Percentiles rank a stretch among this genome's conserved stretches.
Conservation (phyloP, 1,284 basidiomycete genomes). For the Tilletia setariae region DNA sequence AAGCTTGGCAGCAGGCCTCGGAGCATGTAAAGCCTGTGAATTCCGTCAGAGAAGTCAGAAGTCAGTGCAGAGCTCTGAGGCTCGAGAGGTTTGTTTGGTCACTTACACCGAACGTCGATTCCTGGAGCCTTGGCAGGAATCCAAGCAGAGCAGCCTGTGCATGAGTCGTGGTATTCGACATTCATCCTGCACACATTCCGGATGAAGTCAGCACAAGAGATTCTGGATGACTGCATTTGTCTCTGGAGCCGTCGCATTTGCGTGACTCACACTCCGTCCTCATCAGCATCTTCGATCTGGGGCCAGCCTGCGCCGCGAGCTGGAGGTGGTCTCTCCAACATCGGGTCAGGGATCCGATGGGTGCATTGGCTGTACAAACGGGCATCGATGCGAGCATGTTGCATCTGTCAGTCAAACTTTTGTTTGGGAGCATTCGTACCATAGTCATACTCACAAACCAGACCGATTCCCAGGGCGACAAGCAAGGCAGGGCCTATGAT, state of each 20-base stretch:
- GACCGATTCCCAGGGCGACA: conserved; percentile 4
- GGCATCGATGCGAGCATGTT: neutral
- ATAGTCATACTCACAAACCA: conserved; percentile 10
- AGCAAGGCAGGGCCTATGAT: conserved; percentile 7
- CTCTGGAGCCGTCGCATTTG: neutral
- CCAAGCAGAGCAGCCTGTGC: conserved; percentile 6
- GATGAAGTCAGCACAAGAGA: neutral
- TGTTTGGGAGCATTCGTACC: too few relatives aligned
- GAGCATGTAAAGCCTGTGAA: neutral
- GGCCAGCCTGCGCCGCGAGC: neutral
- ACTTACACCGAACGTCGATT: neutral
- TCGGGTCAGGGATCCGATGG: neutral
- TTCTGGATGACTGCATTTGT: neutral
- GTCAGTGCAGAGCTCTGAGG: neutral
- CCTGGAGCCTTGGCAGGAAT: conserved; percentile 1
- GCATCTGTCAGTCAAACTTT: neutral
- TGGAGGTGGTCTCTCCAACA: neutral
- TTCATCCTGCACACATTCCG: neutral
- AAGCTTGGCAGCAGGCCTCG: conserved; percentile 3
- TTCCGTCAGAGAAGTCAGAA: neutral
- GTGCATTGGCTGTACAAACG: conserved; percentile 7
- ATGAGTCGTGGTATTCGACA: neutral
- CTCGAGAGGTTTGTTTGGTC: too few relatives aligned
- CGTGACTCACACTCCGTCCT: conserved; percentile 4
- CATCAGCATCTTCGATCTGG: conserved; percentile 4